phyloP scores from a whole-genome alignment of 768 basidiomycete genomes.

The Tephrocybe sp. region DNA sequence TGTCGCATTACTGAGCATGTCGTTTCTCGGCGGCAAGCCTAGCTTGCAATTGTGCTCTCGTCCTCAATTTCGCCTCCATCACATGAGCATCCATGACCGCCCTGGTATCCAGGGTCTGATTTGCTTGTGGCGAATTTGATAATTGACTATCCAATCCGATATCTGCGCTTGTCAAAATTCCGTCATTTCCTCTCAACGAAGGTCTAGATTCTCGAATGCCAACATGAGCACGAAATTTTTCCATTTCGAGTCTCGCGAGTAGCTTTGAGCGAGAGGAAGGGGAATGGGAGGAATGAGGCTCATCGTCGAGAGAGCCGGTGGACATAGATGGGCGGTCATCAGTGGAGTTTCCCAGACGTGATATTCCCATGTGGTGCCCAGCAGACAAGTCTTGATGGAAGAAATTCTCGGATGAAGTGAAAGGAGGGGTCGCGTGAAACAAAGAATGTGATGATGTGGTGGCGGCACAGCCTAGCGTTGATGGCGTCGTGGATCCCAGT shows the following conservation, averaged over 20 bases:
- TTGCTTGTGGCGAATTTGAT: not conserved
- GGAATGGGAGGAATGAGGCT: constrained; percentile 10
- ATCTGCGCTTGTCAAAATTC: constrained; percentile 14
- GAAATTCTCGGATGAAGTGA: constrained; percentile 3
- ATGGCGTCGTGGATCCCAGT: not conserved
- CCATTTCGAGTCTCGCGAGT: constrained; percentile 40
- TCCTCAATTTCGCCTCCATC: constrained; percentile 44
- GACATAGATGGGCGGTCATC: constrained; percentile 16
- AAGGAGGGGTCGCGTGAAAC: constrained; percentile 5
- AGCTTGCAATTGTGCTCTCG: constrained; percentile 44
- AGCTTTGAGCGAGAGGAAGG: constrained; percentile 32
- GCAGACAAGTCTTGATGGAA: constrained; percentile 4
- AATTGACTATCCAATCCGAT: constrained; percentile 2
- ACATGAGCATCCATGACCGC: constrained; percentile 17
- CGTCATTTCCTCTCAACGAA: constrained; percentile 11
- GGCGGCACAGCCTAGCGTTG: constrained; percentile 3
- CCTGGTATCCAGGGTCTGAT: not conserved
- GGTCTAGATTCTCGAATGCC: not conserved
- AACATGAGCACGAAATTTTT: constrained; percentile 31
- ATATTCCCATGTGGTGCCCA: constrained; percentile 9
- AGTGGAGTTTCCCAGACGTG: constrained; percentile 6
- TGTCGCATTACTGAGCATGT: not conserved
- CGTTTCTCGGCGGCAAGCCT: constrained; percentile 46
- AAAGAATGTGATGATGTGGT: not conserved
- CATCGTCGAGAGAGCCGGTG: not conserved